Percentiles rank a stretch among this genome's conserved stretches.
Evolutionary conservation across 371 early-diverging fungal genomes (phyloP).

Genomic region (Mucor plumbeus): DNA sequence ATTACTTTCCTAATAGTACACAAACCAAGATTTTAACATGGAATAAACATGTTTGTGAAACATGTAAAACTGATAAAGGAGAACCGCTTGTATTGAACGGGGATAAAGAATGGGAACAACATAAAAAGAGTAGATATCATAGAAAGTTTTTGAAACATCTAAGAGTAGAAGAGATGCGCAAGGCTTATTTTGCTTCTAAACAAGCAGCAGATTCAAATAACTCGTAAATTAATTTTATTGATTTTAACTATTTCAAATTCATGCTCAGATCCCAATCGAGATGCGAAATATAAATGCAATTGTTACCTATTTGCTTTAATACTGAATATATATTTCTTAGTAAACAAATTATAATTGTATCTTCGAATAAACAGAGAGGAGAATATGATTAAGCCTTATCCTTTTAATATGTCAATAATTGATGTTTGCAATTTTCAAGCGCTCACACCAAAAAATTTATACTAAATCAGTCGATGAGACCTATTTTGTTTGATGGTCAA

Average conservation of each 20-base stretch:
- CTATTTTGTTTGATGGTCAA: too few species aligned
- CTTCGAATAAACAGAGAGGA: too few species aligned
- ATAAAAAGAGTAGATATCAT: conserved; percentile 66
- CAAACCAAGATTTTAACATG: conserved; percentile 61
- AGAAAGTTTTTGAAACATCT: conserved; percentile 49
- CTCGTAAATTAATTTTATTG: neutral
- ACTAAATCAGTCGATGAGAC: too few species aligned
- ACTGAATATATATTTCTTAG: neutral
- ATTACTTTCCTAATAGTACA: conserved; percentile 34
- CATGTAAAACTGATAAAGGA: conserved; percentile 55
- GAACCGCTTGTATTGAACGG: conserved; percentile 68
- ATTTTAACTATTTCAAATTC: neutral
- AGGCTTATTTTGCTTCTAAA: conserved; percentile 26
- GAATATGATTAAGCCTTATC: too few species aligned
- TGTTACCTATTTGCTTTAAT: neutral
- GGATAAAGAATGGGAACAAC: conserved; percentile 72
- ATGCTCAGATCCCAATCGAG: neutral
- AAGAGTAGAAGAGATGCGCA: conserved; percentile 22
- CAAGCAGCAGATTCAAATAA: neutral
- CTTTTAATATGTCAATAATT: too few species aligned
- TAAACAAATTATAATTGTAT: too few species aligned
- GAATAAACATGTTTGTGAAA: conserved; percentile 67
- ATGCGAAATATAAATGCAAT: neutral
- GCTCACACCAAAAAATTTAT: too few species aligned
- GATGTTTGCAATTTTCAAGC: too few species aligned